Base-by-base conservation (phyloP, 768 basidiomycete species). In the Agaricus blazei region DNA sequence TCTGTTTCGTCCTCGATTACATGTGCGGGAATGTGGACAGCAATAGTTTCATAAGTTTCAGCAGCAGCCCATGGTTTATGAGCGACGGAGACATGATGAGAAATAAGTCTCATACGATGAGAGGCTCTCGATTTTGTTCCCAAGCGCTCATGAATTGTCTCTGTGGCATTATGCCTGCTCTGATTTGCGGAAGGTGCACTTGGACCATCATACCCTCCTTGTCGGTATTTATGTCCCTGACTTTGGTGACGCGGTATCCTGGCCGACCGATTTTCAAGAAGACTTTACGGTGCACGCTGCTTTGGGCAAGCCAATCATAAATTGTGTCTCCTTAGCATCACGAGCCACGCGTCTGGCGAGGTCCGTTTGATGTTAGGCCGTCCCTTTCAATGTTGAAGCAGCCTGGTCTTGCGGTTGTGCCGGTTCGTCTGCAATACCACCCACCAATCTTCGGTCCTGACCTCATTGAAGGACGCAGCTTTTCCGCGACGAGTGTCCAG, bases 31-130 rank as follows among this genome's bases (percentile, higher is more conserved):
- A 99, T 93, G 15, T 95, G 91, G 78, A 98, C 98, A n/a, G 94
- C 93, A 62, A 99, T 93, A 3, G 95, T 98, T 72, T 99, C 97
- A 66, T 98, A 99, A 4, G 96, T 95, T 64, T 98, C 97, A n/a
- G 97, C 94, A 15, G 96, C 97, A 58, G 98, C 92, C 96, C 98
- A 55, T 1, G 58, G 56, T 54, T 28, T 1, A 41, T 77, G 68
- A 60, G 75, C 48, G 51, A 23, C 11, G 29, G 6, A 14, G 9
- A 42, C 34, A 9, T 23, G 40, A 45, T 12, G 11, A 56, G 24
- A 55, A 28, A 38, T 31, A 9, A 24, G 50, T 23, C 14, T 82
- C 94, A 64, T 64, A 98, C 96, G 58, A 98, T 91, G 64, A 98
- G 94, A 9, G 89, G 86, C 70, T 98, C 96, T 63, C 87, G 77